Evolutionary conservation across 495 filamentous ascomycete species (phyloP), one percentile per base, ranked within the genome.

Genomic region (Neurospora sublineolata): DNA sequence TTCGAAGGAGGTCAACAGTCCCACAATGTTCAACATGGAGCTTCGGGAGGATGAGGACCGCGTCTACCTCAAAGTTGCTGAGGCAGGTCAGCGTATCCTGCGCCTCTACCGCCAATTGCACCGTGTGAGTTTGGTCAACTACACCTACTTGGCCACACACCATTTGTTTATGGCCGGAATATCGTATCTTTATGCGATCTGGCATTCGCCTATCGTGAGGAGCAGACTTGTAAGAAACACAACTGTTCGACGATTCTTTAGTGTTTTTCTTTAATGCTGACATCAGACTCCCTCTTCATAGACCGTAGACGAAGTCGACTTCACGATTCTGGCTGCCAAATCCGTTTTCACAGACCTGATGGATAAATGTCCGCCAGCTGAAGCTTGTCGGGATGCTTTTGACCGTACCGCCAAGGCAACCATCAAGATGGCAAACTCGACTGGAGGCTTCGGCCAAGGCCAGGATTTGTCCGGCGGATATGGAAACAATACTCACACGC

Each of bases 101-200:
- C 90, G 93, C 71, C 85, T 97, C 30, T 98, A 98, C 81, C 86
- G 94, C 60, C 92, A 97, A 75, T 81, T 98, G 73, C 94, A 98
- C 82, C 86, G 93, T 18, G 86, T 94, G 60, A 89, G 93, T 69
- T 83, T 97, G 70, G 94, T 98, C 36, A 98, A 97, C 78, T 97
- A 97, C 76, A 97, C 94, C 0, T 98, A 94, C 80, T 82, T 98
- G 68, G 93, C 94, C n/a, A 97, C 94, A 3, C 94, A 97, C 79
- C 94, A 98, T 80, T 85, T 97, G 20, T 98, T 98, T 80, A 97
- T 97, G 92, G 94, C 94, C 20, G 94, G 94, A 27, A 97, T 97
- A 68, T 95, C 94, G 5, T 98, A 97, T 79, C 87, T 98, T 6
- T 98, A 97, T 78, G 93, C 95, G 18, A 94, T 98, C 58, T 98